Evolutionary conservation across 2,329 filamentous ascomycete genomes (phyloP).

Genomic region (Phaeosphaeriaceae sp.): DNA sequence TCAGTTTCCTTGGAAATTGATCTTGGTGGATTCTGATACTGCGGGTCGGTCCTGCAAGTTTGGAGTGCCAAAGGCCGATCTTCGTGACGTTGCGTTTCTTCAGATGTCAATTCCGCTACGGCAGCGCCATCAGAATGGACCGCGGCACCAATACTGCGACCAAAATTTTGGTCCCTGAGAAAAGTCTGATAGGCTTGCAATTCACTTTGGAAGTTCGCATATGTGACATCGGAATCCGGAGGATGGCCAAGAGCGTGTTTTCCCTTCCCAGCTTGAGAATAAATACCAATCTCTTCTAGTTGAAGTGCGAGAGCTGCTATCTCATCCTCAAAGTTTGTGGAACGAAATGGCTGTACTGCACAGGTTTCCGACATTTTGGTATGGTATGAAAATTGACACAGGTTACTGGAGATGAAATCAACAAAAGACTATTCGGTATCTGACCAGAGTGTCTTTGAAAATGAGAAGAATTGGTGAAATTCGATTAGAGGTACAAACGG

Average conservation of each 20-base stretch:
- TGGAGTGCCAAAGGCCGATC: conserved; percentile 20
- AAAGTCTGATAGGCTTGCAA: conserved; percentile 16
- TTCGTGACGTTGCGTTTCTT: conserved; percentile 20
- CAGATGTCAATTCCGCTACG: conserved; percentile 17
- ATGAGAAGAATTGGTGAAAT: too few relatives aligned
- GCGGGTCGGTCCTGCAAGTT: conserved; percentile 18
- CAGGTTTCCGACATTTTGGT: too few relatives aligned
- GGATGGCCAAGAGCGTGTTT: conserved; percentile 21
- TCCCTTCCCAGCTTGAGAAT: conserved; percentile 16
- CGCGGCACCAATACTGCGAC: conserved; percentile 30
- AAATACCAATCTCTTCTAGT: conserved; percentile 26
- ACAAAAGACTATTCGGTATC: too few relatives aligned
- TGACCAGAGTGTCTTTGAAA: too few relatives aligned
- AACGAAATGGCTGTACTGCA: conserved; percentile 1
- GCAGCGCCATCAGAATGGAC: conserved; percentile 24
- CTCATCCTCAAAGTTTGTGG: conserved; percentile 27
- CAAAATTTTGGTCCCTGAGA: conserved; percentile 25
- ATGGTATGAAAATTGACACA: too few relatives aligned
- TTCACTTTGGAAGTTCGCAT: conserved; percentile 20
- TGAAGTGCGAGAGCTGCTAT: conserved; percentile 32
- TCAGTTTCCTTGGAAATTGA: not conserved
- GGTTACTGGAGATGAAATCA: too few relatives aligned
- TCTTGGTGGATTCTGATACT: conserved; percentile 14
- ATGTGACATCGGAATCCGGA: conserved; percentile 28
- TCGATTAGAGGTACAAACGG: too few relatives aligned